A percentile compares a stretch with the other conserved stretches of the same genome.
Conservation (phyloP, 352 stramenopile species). For the Pythium plurisporium region DNA sequence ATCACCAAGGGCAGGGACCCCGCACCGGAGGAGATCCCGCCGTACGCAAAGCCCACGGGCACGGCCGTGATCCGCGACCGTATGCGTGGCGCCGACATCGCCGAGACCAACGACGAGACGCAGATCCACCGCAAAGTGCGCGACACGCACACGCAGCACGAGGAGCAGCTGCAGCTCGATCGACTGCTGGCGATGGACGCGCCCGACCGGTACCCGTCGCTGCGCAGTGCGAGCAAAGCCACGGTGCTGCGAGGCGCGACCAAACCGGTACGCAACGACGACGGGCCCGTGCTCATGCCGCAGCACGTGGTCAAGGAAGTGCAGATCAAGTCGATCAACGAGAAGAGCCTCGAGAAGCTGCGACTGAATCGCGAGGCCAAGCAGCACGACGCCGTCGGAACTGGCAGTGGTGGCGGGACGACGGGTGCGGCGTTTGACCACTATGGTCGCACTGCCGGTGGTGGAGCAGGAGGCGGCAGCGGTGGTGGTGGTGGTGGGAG, state of each 20-base stretch:
- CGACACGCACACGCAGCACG: slow-evolving; percentile 62
- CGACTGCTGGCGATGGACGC: slow-evolving; percentile 44
- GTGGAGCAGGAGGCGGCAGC: slow-evolving; percentile 8
- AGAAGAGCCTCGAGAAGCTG: slow-evolving; percentile 81
- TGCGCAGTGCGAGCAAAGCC: slow-evolving; percentile 55
- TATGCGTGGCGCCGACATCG: slow-evolving; percentile 69
- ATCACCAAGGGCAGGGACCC: background rate
- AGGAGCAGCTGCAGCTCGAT: slow-evolving; percentile 79
- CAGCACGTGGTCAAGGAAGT: slow-evolving; percentile 86
- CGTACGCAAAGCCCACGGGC: slow-evolving; percentile 84
- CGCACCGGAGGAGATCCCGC: slow-evolving; percentile 43
- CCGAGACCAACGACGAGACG: slow-evolving; percentile 64
- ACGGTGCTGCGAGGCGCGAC: slow-evolving; percentile 57
- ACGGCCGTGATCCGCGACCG: slow-evolving; percentile 80
- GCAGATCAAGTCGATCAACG: slow-evolving; percentile 87
- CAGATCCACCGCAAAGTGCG: slow-evolving; percentile 62
- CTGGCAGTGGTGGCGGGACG: background rate
- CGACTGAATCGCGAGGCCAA: slow-evolving; percentile 68
- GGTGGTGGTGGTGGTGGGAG: background rate
- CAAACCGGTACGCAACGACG: slow-evolving; percentile 68
- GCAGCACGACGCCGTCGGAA: slow-evolving; percentile 30
- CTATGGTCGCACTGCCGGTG: slow-evolving; percentile 9
- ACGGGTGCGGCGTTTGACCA: slow-evolving; percentile 30
- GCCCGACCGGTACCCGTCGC: slow-evolving; percentile 58
- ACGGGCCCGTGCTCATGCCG: slow-evolving; percentile 46